Conservation (phyloP, 2,329 filamentous ascomycete species). For the Aspergillus neoniger region DNA sequence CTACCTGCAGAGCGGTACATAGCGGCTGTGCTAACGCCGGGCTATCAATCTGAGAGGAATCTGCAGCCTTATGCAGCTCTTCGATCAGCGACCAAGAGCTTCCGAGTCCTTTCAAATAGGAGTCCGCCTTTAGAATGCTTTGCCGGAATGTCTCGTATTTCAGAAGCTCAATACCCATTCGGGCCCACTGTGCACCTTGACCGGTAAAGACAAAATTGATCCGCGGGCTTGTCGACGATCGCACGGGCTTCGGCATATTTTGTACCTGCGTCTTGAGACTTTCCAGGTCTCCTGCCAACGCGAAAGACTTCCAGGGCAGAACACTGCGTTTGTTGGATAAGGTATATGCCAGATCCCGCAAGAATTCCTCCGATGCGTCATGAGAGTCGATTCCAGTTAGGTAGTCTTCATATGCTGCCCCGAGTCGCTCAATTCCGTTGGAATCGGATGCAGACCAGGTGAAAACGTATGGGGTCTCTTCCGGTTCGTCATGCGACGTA, state of each 20-base stretch:
- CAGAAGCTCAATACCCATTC: slow-evolving; percentile 31
- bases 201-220: slow-evolving; percentile 35
- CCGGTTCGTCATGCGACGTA: no score
- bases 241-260: background rate
- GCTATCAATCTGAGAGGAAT: slow-evolving; percentile 14
- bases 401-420: no score
- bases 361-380: background rate
- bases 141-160: slow-evolving; percentile 17
- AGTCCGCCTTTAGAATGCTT: background rate
- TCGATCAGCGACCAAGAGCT: no score
- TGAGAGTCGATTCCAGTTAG: no score
- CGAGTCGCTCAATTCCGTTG: no score
- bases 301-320: background rate
- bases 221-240: background rate
- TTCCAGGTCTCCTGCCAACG: background rate
- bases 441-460: no score
- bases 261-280: background rate
- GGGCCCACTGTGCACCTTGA: slow-evolving; percentile 35
- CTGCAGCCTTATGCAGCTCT: background rate
- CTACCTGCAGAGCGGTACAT: slow-evolving; percentile 33
- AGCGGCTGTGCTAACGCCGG: slow-evolving; percentile 30
- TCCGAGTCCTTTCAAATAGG: no score
- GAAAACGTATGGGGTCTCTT: no score
- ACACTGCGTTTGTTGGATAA: slow-evolving; percentile 5
- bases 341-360: slow-evolving; percentile 5